Percentiles rank a stretch among this genome's conserved stretches.
Evolutionary conservation across 2,329 filamentous ascomycete species (phyloP).

Genomic region (Diatrype stigma): DNA sequence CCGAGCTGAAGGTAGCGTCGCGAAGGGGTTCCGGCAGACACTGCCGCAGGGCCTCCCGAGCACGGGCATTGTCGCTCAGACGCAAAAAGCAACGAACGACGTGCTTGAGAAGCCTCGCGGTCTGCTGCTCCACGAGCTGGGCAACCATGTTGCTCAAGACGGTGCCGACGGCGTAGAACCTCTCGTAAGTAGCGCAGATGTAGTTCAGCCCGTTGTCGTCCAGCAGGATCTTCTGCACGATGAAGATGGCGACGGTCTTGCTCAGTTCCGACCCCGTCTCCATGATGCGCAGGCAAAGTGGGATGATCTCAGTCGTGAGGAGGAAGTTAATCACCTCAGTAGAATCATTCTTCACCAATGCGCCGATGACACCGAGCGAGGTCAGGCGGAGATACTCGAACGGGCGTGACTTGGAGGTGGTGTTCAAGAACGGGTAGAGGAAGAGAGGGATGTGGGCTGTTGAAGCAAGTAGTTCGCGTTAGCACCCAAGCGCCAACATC

Average conservation of each 20-base stretch:
- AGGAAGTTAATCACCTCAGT: constrained; percentile 99
- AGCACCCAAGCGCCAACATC: constrained; percentile 6
- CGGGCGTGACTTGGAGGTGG: constrained; percentile 93
- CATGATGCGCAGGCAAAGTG: constrained; percentile 96
- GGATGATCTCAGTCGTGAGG: constrained; percentile 96
- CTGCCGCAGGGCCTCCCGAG: constrained; percentile 89
- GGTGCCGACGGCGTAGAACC: constrained; percentile 96
- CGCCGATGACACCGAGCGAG: constrained; percentile 92
- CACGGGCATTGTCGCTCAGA: constrained; percentile 91
- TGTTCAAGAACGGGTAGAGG: constrained; percentile 97
- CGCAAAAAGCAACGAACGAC: constrained; percentile 95
- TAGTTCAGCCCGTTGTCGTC: constrained; percentile 97
- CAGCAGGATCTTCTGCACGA: constrained; percentile 96
- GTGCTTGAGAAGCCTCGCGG: constrained; percentile 90
- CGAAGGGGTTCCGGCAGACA: constrained; percentile 98
- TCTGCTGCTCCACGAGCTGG: constrained; percentile 96
- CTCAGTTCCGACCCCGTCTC: constrained; percentile 97
- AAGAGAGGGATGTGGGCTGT: constrained; percentile 95
- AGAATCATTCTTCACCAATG: constrained; percentile 97
- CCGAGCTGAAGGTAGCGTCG: constrained; percentile 94
- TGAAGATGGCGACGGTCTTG: constrained; percentile 99
- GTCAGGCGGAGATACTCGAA: constrained; percentile 97
- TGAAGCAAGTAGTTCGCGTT: constrained; percentile 11
- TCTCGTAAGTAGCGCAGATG: constrained; percentile 97
- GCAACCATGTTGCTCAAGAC: constrained; percentile 98